Evolutionary conservation across 1,284 basidiomycete genomes (phyloP), one percentile per base, ranked within the genome.

Genomic region (Ceratobasidium sp.): DNA sequence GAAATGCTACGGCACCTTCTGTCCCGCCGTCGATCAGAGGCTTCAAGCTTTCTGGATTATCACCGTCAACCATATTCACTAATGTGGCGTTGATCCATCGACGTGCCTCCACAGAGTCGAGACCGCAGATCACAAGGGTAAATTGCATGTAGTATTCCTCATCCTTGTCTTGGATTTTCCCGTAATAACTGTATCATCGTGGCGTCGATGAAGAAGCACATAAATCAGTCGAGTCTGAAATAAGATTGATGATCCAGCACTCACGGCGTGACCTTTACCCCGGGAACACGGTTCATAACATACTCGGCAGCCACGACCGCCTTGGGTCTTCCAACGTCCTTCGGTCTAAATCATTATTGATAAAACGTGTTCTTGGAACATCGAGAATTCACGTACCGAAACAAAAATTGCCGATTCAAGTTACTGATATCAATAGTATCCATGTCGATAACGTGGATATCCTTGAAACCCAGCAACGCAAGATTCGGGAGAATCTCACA

Each of bases 361-460:
- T n/a, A 15, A 32, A 29, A 29, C 56, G 32, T 42, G 31, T 45
- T n/a, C 1, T 40, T 57, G 32, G 22, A 27, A 27, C 50, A 67
- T 7, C 38, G 20, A 22, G 15, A 7, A 27, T 20, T 22, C 29
- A 27, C n/a, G 27, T 74, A 94, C 95, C 96, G 86, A 82, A 99
- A 99, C 50, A 99, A 83, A 79, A 99, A 99, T 79, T 99, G 97
- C 52, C 97, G 87, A 80, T 99, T 99, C 74, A 99, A 84, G 77
- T 99, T 99, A 76, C 94, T 97, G 75, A 99, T 93, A 79, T 99
- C 97, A 78, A 99, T 99, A 3, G 96, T 98, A 82, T 99, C 97
- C 96, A 99, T 99, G 82, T 99, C 97, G 77, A 99, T 99, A 74
- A 99, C 95, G 82, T 99, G 94, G 72, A 99, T 97, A 76, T 99